Evolutionary conservation across 176 grass and related monocot species (phyloP).

Genomic region (Triticum turgidum): DNA sequence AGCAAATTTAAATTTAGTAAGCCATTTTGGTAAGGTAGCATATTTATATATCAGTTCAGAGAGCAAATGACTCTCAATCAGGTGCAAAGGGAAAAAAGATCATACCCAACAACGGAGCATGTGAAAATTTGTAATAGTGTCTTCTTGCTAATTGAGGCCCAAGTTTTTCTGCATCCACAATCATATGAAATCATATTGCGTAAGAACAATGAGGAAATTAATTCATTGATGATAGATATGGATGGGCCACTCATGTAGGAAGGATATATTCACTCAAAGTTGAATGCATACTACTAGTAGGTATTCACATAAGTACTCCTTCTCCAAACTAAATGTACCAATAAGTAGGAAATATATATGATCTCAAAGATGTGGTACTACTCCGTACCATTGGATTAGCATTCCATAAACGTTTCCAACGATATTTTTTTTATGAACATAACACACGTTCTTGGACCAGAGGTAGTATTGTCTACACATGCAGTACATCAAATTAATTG

Average conservation of each 20-base stretch:
- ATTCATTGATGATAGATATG: not conserved
- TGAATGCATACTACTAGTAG: not conserved
- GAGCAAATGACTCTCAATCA: not conserved
- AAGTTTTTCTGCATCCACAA: conserved; percentile 42
- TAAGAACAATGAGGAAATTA: not conserved
- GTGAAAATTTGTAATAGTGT: conserved; percentile 40
- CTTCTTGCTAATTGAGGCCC: conserved; percentile 34
- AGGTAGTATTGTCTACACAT: no score
- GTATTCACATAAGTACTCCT: not conserved
- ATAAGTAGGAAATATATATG: no score
- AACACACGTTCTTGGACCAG: no score
- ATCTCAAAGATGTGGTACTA: no score
- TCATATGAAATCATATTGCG: not conserved
- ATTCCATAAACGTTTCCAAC: no score
- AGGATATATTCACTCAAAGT: not conserved
- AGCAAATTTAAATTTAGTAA: not conserved
- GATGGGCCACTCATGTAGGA: not conserved
- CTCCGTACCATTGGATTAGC: no score
- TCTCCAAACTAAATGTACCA: not conserved
- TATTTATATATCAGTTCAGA: not conserved
- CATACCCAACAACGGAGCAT: conserved; percentile 51
- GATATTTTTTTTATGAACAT: no score
- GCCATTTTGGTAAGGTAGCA: not conserved
- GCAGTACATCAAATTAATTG: no score
- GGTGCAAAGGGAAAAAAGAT: not conserved